Conservation (phyloP, 805 yeast species). For the Wickerhamomyces tratensis region DNA sequence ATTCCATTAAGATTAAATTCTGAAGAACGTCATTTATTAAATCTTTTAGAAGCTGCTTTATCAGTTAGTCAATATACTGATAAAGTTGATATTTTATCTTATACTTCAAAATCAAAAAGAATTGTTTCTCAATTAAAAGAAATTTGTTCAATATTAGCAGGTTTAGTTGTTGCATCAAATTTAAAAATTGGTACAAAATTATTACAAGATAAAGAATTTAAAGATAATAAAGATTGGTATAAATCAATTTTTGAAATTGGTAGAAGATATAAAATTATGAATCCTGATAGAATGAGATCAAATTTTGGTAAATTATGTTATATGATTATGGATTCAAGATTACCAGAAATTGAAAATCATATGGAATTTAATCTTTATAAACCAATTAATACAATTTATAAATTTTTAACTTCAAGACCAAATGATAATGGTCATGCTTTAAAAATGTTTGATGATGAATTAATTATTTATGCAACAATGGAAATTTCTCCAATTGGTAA, state of each 20-base stretch:
- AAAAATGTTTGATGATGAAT: conserved; percentile 44
- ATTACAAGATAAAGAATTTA: conserved; percentile 56
- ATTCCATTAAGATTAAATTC: conserved; percentile 61
- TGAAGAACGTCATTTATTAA: conserved; percentile 60
- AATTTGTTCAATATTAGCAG: conserved; percentile 71
- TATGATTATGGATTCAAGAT: conserved; percentile 77
- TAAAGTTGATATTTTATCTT: conserved; percentile 60
- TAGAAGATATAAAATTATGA: conserved; percentile 73
- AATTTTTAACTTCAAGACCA: conserved; percentile 32
- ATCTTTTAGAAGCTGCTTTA: conserved; percentile 65
- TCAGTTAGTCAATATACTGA: conserved; percentile 77
- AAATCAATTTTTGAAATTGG: conserved; percentile 67
- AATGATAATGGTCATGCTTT: conserved; percentile 26
- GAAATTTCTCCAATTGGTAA: conserved; percentile 56
- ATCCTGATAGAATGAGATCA: conserved; percentile 74
- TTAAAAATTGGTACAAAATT: conserved; percentile 59
- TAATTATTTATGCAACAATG: conserved; percentile 53
- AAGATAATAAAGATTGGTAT: conserved; percentile 66
- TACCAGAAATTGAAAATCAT: conserved; percentile 58
- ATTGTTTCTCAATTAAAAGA: conserved; percentile 66
- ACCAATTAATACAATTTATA: conserved; percentile 56
- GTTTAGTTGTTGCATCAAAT: conserved; percentile 69
- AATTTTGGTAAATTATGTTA: conserved; percentile 73
- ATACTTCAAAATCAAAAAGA: conserved; percentile 58
- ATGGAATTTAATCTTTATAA: conserved; percentile 71